These are phyloP conservation scores for Globisporangium camurandrum DNA, from an alignment of 352 stramenopile genomes.

Conservation along the genomic window DNA sequence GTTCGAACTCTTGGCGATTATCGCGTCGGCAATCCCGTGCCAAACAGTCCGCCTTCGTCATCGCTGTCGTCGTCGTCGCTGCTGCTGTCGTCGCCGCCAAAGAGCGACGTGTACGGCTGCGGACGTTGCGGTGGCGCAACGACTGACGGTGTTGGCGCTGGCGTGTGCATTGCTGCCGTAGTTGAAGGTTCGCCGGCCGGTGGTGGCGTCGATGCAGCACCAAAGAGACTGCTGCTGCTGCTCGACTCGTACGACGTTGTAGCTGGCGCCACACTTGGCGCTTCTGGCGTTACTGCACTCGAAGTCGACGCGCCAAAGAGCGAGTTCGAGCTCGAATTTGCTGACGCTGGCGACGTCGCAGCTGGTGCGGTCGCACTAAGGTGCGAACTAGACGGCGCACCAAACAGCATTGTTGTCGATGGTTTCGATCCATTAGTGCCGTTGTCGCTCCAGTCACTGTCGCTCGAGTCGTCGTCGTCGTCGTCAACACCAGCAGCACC, in stretches of 20 bases:
- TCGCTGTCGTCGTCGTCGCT: constrained; percentile 68
- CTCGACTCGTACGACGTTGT: not conserved
- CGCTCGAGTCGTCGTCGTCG: constrained; percentile 45
- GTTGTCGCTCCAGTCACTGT: constrained; percentile 66
- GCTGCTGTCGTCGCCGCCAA: constrained; percentile 46
- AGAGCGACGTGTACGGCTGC: constrained; percentile 52
- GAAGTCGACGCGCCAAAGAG: constrained; percentile 6
- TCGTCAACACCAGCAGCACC: constrained; percentile 7
- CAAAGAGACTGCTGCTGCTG: constrained; percentile 1
- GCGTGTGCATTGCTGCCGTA: too few species aligned
- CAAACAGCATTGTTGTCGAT: constrained; percentile 24
- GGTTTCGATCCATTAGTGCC: constrained; percentile 11
- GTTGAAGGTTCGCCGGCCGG: not conserved
- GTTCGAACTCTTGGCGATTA: too few species aligned
- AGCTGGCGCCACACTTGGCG: not conserved
- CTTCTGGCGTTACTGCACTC: not conserved
- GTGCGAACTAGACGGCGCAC: too few species aligned
- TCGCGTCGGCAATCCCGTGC: constrained; percentile 61
- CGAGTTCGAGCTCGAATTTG: constrained; percentile 4
- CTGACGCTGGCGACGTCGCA: not conserved
- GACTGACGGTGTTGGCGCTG: not conserved
- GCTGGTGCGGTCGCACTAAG: constrained; percentile 1
- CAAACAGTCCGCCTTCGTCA: constrained; percentile 71
- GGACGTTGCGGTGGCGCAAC: constrained; percentile 11
- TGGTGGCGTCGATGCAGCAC: not conserved